These are phyloP conservation scores for Allantophomopsis cytisporea DNA, from an alignment of 2,329 filamentous ascomycete genomes.

Conservation along the genomic window DNA sequence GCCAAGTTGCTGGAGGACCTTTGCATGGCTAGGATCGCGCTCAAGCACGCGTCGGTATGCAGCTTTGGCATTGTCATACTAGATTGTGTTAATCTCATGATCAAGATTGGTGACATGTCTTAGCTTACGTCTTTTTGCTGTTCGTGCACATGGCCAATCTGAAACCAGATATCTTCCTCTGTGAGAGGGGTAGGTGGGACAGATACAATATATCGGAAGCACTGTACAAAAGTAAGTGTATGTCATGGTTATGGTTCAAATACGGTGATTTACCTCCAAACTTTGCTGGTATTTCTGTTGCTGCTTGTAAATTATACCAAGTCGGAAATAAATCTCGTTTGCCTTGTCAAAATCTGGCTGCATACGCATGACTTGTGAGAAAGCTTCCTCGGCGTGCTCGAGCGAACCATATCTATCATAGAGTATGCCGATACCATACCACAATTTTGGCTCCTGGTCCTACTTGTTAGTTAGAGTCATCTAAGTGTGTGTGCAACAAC, in stretches of 20 bases:
- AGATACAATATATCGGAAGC: slow-evolving; percentile 95
- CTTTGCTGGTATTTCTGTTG: slow-evolving; percentile 89
- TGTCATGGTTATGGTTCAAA: background rate
- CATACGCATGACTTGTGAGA: slow-evolving; percentile 98
- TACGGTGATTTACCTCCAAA: slow-evolving; percentile 54
- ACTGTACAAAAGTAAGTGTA: slow-evolving; percentile 36
- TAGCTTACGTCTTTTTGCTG: slow-evolving; percentile 90
- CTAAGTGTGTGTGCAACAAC: slow-evolving; percentile 1
- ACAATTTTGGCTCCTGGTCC: slow-evolving; percentile 78
- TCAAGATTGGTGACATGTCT: background rate
- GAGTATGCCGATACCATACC: slow-evolving; percentile 96
- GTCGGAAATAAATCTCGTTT: slow-evolving; percentile 95
- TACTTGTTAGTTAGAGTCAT: slow-evolving; percentile 6
- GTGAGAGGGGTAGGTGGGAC: slow-evolving; percentile 86
- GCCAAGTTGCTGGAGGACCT: slow-evolving; percentile 92
- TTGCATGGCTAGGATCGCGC: slow-evolving; percentile 89
- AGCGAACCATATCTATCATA: slow-evolving; percentile 94
- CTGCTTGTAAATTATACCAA: slow-evolving; percentile 99
- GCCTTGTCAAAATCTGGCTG: slow-evolving; percentile 96
- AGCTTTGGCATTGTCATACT: slow-evolving; percentile 88
- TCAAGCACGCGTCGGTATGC: slow-evolving; percentile 91
- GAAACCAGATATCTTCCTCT: slow-evolving; percentile 99
- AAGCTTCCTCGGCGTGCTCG: slow-evolving; percentile 94
- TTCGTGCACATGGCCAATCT: slow-evolving; percentile 97
- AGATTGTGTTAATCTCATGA: slow-evolving; percentile 15